Evolutionary conservation across 176 grass and related monocot genomes (phyloP).

Genomic region (Cenchrus purpureus): DNA sequence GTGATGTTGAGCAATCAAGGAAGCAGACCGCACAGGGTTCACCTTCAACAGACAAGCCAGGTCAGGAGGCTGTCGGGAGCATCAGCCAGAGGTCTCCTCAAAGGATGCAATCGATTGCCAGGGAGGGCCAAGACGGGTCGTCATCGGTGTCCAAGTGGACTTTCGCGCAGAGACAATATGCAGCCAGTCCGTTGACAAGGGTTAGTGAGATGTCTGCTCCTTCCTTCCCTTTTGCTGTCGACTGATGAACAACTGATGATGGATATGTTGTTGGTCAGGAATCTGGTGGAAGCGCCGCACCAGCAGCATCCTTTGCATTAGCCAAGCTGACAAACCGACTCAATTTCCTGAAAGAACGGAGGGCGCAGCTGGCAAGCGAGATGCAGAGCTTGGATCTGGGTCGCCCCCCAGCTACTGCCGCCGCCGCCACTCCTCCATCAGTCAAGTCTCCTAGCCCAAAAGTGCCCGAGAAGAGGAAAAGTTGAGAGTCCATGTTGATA

Average conservation of each 20-base stretch:
- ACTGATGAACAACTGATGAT: constrained; percentile 8
- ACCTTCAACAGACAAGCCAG: constrained; percentile 31
- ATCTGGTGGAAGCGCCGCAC: constrained; percentile 41
- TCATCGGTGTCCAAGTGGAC: constrained; percentile 44
- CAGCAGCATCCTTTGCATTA: constrained; percentile 57
- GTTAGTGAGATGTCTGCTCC: background rate
- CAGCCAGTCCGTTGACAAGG: constrained; percentile 31
- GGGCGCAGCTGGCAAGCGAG: constrained; percentile 71
- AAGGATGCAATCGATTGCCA: constrained; percentile 46
- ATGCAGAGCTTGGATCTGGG: constrained; percentile 63
- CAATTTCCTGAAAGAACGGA: constrained; percentile 91
- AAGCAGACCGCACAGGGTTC: constrained; percentile 34
- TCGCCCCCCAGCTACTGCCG: background rate
- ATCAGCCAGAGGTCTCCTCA: constrained; percentile 36
- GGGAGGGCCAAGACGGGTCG: constrained; percentile 40
- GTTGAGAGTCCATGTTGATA: background rate
- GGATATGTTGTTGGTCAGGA: constrained; percentile 53
- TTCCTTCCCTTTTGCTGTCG: background rate
- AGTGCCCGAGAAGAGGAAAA: background rate
- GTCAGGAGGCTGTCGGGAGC: constrained; percentile 16
- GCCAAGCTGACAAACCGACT: constrained; percentile 82
- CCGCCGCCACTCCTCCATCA: background rate
- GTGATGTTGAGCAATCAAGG: constrained; percentile 42
- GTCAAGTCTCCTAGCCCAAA: constrained; percentile 3
- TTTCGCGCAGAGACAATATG: constrained; percentile 47